These are phyloP conservation scores for Auxenochlorella pyrenoidosa DNA, from an alignment of 139 green algal genomes.

Conservation along the genomic window DNA sequence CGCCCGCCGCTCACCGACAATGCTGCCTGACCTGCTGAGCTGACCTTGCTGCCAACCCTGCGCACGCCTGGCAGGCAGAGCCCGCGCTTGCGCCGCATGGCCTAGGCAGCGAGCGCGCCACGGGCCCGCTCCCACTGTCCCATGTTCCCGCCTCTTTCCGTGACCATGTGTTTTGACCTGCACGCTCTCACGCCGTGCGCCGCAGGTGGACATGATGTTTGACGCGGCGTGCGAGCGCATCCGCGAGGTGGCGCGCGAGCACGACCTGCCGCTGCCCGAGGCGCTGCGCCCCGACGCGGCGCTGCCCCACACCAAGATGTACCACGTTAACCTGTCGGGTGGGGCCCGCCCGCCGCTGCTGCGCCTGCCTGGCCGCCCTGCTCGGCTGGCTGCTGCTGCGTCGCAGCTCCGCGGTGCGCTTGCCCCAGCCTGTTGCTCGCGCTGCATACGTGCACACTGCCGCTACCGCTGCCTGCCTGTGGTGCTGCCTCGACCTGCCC, in stretches of 20 bases:
- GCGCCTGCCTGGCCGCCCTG: too few relatives aligned
- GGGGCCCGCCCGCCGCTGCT: not conserved
- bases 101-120: not conserved
- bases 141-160: too few relatives aligned
- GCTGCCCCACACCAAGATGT: slow-evolving; percentile 31
- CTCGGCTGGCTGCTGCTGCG: too few relatives aligned
- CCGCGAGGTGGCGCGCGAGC: slow-evolving; percentile 24
- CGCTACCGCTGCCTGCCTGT: not conserved
- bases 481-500: too few relatives aligned
- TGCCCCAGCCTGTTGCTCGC: not conserved
- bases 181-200: not conserved
- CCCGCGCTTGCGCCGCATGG: too few relatives aligned
- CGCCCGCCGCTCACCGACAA: too few relatives aligned
- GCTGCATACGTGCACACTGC: not conserved
- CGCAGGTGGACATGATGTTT: slow-evolving; percentile 58
- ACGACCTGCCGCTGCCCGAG: slow-evolving; percentile 44
- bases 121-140: too few relatives aligned
- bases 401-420: too few relatives aligned
- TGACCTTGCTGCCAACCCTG: too few relatives aligned
- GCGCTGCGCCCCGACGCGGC: slow-evolving; percentile 41
- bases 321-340: slow-evolving; percentile 62
- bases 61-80: too few relatives aligned
- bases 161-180: too few relatives aligned
- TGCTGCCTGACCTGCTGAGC: too few relatives aligned
- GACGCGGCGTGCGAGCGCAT: slow-evolving; percentile 51